Evolutionary conservation across 495 filamentous ascomycete genomes (phyloP).

Genomic region (Ascobolus immersus): DNA sequence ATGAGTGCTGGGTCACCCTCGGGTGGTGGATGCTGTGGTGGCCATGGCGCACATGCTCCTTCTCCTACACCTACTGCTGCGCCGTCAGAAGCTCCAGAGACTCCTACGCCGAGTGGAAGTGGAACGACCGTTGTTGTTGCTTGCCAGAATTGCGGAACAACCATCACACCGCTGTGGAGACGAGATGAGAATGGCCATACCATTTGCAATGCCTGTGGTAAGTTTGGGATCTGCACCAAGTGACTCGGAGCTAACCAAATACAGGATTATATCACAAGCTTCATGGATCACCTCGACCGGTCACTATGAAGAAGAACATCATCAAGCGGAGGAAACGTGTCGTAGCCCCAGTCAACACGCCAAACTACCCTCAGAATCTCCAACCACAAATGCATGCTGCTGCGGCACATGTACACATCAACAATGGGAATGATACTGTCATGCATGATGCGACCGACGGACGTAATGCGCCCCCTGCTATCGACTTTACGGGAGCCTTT

Average conservation of each 20-base stretch:
- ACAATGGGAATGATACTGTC: conserved; percentile 12
- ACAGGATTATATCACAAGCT: conserved; percentile 91
- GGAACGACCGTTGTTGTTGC: conserved; percentile 65
- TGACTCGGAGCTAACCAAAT: background rate
- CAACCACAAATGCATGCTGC: conserved; percentile 7
- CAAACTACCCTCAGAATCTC: conserved; percentile 11
- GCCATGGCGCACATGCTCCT: conserved; percentile 7
- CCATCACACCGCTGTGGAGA: conserved; percentile 87
- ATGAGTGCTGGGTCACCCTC: conserved; percentile 11
- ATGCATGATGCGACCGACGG: too few relatives aligned
- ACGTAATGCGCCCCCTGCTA: conserved; percentile 8
- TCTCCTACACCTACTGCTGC: conserved; percentile 18
- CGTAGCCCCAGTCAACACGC: conserved; percentile 54
- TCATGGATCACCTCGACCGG: conserved; percentile 73
- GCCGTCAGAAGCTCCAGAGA: too few relatives aligned
- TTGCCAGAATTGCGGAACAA: conserved; percentile 93
- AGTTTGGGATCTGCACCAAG: conserved; percentile 16
- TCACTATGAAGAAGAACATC: conserved; percentile 88
- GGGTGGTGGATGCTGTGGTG: conserved; percentile 3
- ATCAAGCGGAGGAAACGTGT: conserved; percentile 94
- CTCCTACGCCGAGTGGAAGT: too few relatives aligned
- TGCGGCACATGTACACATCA: conserved; percentile 16
- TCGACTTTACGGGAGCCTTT: conserved; percentile 8
- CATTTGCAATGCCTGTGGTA: conserved; percentile 97
- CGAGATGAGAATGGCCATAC: conserved; percentile 87